Base-by-base conservation (phyloP, 768 basidiomycete species). In the Amanita brunnescens region DNA sequence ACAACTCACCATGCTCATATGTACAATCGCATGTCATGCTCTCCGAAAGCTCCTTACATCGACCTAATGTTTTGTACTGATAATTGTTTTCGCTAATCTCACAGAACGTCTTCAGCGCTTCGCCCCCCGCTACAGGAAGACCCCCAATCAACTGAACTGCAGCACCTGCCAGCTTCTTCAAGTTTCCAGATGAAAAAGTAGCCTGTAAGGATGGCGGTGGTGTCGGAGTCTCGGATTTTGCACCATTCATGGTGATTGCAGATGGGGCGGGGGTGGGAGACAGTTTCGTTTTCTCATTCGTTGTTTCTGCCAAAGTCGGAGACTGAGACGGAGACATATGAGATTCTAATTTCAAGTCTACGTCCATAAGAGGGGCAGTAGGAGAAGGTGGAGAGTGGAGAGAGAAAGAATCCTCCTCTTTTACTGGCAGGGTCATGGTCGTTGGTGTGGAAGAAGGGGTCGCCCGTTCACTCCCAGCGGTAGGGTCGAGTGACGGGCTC, bases 1-100 rank as follows among this genome's bases (percentile, higher is more conserved):
- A 62, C 54, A 59, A 85, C 89, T 74, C 65, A 95, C 91, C 83
- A 64, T 77, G 78, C 53, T 86, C 81, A 66, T 80, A 95, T 53
- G 69, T 70, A 69, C 96, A 99, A 64, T 99, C 96, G 73, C 96
- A 99, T 20, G 84, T 81, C 86, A 93, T 91, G 67, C 90, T 87
- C 72, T 98, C 96, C 61, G 87, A 77, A 49, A 83, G 77, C 70
- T 95, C 91, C 62, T 86, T 81, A 48, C 88, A 90, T 59, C 81
- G 79, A n/a, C 95, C 95, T 50, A 97, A 70, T 26, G 83, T 77
- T 64, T 82, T 84, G 68, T 84, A 83, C 73, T 95, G 91, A 65
- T 96, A 96, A 60, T 82, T 83, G 65, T 92, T 95, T 61, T 71
- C 77, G 54, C 67, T 58, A 60, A 97, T 81, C 67, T 88, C 79